Evolutionary conservation across 176 grass and related monocot genomes (phyloP).

Genomic region (Pharus latifolius): DNA sequence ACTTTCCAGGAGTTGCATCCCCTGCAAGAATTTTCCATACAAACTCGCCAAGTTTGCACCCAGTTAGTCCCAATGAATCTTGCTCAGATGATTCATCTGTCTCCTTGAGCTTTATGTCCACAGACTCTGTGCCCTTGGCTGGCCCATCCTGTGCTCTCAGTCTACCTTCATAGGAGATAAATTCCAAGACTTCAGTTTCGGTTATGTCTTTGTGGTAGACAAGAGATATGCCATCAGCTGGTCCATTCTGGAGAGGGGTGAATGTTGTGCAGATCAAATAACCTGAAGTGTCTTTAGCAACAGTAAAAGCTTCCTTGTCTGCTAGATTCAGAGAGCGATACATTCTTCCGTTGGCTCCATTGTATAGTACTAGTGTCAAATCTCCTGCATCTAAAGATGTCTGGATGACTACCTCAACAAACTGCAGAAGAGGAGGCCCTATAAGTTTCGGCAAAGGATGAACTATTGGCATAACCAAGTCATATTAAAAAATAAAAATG

Average conservation of each 20-base stretch:
- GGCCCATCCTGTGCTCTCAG: constrained; percentile 30
- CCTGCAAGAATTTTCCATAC: constrained; percentile 8
- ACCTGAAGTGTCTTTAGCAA: neutral
- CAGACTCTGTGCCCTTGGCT: constrained; percentile 7
- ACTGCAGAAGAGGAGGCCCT: constrained; percentile 8
- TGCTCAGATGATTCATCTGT: constrained; percentile 12
- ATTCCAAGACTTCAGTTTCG: constrained; percentile 5
- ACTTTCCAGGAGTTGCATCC: constrained; percentile 12
- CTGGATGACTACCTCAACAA: constrained; percentile 19
- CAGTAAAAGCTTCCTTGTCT: neutral
- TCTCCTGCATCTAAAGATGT: constrained; percentile 9
- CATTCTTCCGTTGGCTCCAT: constrained; percentile 28
- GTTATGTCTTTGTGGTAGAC: neutral
- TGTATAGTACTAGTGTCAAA: constrained; percentile 21
- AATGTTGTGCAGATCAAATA: constrained; percentile 17
- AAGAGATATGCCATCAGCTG: constrained; percentile 30
- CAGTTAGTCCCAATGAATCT: constrained; percentile 24
- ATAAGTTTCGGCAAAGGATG: neutral
- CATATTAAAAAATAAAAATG: too few species aligned
- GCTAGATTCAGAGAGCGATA: constrained; percentile 16
- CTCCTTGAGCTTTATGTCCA: constrained; percentile 23
- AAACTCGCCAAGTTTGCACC: neutral
- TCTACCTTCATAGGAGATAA: constrained; percentile 29
- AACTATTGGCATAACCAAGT: neutral
- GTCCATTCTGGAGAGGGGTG: constrained; percentile 19